Conservation (phyloP, 306 rosid species). For the Lathyrus oleraceus region DNA sequence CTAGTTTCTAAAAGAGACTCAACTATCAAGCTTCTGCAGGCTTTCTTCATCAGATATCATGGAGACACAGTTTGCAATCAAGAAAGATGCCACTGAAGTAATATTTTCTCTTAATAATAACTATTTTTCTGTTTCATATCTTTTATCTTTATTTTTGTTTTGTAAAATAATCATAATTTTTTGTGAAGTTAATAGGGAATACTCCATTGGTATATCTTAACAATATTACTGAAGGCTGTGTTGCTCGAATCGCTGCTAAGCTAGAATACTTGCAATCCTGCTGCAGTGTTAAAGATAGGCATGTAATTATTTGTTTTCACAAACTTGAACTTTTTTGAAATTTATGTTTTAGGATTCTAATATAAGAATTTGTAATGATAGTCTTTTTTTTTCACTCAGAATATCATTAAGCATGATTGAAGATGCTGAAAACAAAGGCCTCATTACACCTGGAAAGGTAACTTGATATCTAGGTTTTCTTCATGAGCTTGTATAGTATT, state of each 20-base stretch:
- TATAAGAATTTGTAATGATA: conserved; percentile 14
- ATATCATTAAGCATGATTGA: conserved; percentile 74
- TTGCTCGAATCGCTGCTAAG: conserved; percentile 82
- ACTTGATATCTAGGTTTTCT: background rate
- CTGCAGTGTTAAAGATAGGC: conserved; percentile 82
- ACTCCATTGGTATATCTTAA: conserved; percentile 80
- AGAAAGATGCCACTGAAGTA: conserved; percentile 78
- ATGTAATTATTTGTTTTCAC: background rate
- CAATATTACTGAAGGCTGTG: conserved; percentile 72
- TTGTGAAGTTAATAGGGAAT: conserved; percentile 72
- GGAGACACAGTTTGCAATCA: conserved; percentile 62
- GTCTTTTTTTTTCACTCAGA: conserved; percentile 43
- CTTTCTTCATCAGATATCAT: conserved; percentile 35
- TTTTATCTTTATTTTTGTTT: background rate
- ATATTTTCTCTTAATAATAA: background rate
- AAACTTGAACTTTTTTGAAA: background rate
- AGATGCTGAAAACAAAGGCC: conserved; percentile 80
- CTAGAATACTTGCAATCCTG: conserved; percentile 84
- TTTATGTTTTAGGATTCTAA: background rate
- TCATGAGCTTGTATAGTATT: background rate
- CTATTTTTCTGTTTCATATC: background rate
- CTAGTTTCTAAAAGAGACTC: background rate
- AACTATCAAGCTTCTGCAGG: background rate
- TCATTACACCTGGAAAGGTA: conserved; percentile 83
- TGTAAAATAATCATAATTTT: background rate